Percentiles rank a stretch among this genome's conserved stretches.
These are phyloP conservation scores for Coleophoma crateriformis DNA, from an alignment of 2,329 filamentous ascomycete species.

Conservation along the genomic window DNA sequence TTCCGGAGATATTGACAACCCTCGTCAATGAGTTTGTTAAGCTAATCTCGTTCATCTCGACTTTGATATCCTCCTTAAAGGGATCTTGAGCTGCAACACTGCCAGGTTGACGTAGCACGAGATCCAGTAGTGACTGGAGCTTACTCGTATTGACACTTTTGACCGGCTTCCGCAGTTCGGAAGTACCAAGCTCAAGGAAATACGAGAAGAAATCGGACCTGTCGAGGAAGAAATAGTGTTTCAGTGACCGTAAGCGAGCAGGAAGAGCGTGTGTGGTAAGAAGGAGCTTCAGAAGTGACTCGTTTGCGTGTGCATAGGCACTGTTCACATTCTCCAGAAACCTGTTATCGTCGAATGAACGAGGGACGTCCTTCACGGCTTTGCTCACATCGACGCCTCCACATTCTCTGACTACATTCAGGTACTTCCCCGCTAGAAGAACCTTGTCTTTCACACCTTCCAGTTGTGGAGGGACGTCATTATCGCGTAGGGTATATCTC, in stretches of 20 bases:
- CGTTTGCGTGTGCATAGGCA: slow-evolving; percentile 93
- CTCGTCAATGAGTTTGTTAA: slow-evolving; percentile 92
- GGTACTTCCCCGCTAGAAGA: slow-evolving; percentile 89
- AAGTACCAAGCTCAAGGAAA: slow-evolving; percentile 86
- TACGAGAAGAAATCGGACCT: slow-evolving; percentile 98
- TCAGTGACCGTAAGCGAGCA: slow-evolving; percentile 79
- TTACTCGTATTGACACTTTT: slow-evolving; percentile 88
- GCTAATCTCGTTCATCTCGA: slow-evolving; percentile 92
- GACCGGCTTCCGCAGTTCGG: slow-evolving; percentile 85
- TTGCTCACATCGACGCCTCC: slow-evolving; percentile 93
- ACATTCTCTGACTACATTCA: slow-evolving; percentile 96
- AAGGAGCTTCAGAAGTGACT: slow-evolving; percentile 83
- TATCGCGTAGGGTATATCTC: slow-evolving; percentile 87
- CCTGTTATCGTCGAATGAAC: slow-evolving; percentile 83
- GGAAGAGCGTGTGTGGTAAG: slow-evolving; percentile 90
- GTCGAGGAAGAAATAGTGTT: slow-evolving; percentile 99
- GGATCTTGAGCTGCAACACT: slow-evolving; percentile 91
- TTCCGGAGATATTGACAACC: slow-evolving; percentile 92
- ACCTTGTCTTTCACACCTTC: slow-evolving; percentile 91
- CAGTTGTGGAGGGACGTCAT: slow-evolving; percentile 87
- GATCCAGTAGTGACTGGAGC: slow-evolving; percentile 89
- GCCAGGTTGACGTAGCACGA: slow-evolving; percentile 92
- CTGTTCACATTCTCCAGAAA: slow-evolving; percentile 95
- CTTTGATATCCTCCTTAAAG: slow-evolving; percentile 97
- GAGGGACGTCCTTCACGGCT: slow-evolving; percentile 80